These are phyloP conservation scores for Kingdonia uniflora DNA, from an alignment of 164 flowering plant species.

Conservation along the genomic window DNA sequence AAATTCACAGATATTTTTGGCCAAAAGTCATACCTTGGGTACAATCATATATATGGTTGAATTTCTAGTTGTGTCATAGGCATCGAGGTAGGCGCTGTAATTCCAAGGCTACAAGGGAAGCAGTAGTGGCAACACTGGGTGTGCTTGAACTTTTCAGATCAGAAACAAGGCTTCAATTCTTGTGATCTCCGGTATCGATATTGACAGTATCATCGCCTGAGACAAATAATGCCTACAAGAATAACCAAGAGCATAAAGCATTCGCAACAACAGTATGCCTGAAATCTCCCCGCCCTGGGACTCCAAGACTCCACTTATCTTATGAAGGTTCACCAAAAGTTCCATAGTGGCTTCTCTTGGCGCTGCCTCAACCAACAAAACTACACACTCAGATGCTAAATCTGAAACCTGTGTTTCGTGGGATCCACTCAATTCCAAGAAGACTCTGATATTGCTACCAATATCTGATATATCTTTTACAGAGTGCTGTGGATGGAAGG, in stretches of 20 bases:
- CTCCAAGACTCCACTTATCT: conserved; percentile 46
- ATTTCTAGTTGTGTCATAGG: conserved; percentile 22
- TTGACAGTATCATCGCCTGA: no score
- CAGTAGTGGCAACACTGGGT: conserved; percentile 40
- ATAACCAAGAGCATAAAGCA: conserved; percentile 70
- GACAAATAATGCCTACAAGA: conserved; percentile 74
- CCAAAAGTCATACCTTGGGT: no score
- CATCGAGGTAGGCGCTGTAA: conserved; percentile 73
- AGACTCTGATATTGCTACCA: conserved; percentile 53
- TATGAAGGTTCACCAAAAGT: conserved; percentile 66
- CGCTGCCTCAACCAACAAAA: conserved; percentile 49
- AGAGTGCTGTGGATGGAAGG: conserved; percentile 31
- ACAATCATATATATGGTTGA: no score
- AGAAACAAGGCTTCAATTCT: conserved; percentile 51
- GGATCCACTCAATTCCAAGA: conserved; percentile 49
- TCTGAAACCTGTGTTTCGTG: conserved; percentile 42
- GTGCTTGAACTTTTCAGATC: conserved; percentile 39
- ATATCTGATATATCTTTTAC: conserved; percentile 71
- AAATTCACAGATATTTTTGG: no score
- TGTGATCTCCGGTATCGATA: conserved; percentile 49
- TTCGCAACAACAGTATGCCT: conserved; percentile 37
- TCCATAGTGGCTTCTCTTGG: conserved; percentile 39
- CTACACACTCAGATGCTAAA: conserved; percentile 82
- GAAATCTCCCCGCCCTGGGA: conserved; percentile 25
- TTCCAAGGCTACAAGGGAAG: conserved; percentile 44